A percentile compares a stretch with the other conserved stretches of the same genome.
These are phyloP conservation scores for Stemphylium lycopersici DNA, from an alignment of 2,329 filamentous ascomycete genomes.

Conservation along the genomic window DNA sequence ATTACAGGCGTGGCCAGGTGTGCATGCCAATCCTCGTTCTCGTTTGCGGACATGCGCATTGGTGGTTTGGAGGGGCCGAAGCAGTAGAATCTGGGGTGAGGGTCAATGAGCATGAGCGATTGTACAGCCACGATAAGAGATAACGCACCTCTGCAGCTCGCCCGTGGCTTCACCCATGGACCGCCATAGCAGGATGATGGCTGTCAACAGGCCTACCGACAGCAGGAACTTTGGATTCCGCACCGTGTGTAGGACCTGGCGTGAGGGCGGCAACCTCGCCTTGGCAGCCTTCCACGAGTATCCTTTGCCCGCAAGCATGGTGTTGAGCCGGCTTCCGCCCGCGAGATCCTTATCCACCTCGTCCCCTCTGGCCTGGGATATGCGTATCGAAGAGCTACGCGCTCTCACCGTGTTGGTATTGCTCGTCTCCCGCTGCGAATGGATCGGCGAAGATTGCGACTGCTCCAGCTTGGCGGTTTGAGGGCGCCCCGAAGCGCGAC, in stretches of 20 bases:
- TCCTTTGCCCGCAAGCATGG: conserved; percentile 89
- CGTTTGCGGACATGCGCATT: conserved; percentile 92
- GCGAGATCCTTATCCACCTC: conserved; percentile 29
- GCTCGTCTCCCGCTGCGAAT: conserved; percentile 39
- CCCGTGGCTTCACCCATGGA: conserved; percentile 79
- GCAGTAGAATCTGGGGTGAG: conserved; percentile 80
- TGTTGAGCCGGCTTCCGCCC: conserved; percentile 26
- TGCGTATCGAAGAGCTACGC: conserved; percentile 39
- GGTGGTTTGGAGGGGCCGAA: conserved; percentile 95
- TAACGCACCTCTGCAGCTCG: conserved; percentile 85
- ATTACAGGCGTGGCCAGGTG: conserved; percentile 91
- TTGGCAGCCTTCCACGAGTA: conserved; percentile 90
- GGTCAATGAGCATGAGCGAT: background rate
- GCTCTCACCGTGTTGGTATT: conserved; percentile 36
- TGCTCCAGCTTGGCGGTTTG: conserved; percentile 37
- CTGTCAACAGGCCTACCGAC: conserved; percentile 70
- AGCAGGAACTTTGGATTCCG: conserved; percentile 80
- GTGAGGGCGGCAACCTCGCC: conserved; percentile 76
- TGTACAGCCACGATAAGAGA: background rate
- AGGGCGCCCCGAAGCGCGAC: conserved; percentile 17
- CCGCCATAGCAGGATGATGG: conserved; percentile 85
- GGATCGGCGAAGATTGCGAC: conserved; percentile 31
- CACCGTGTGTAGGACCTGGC: conserved; percentile 67
- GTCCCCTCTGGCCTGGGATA: conserved; percentile 40
- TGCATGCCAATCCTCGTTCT: conserved; percentile 85